Conservation (phyloP, 75 land plant species). For the Ceratopteris richardii region DNA sequence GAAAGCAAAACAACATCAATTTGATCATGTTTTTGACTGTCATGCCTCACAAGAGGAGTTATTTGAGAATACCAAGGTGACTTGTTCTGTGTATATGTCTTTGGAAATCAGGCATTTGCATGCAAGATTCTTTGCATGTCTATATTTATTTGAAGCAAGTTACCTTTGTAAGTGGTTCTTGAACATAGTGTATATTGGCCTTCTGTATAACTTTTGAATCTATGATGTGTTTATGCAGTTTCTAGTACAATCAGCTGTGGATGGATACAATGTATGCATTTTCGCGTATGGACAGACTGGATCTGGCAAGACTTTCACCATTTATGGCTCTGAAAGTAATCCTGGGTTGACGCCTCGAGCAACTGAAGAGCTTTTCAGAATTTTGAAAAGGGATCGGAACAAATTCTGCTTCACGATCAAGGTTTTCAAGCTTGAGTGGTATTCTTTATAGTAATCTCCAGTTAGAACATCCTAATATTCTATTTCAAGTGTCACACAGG, state of each 20-base stretch:
- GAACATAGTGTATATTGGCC: too few relatives aligned
- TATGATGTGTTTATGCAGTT: conserved; percentile 43
- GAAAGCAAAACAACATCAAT: conserved; percentile 73
- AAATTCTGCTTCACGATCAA: conserved; percentile 80
- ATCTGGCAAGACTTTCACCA: conserved; percentile 95
- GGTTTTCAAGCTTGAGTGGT: conserved; percentile 25
- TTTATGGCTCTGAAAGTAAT: conserved; percentile 77
- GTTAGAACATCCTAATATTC: not conserved
- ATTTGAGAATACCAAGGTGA: conserved; percentile 92
- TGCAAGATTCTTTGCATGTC: too few relatives aligned
- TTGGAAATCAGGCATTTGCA: too few relatives aligned
- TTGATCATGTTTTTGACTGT: conserved; percentile 93
- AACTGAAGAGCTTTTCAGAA: conserved; percentile 71
- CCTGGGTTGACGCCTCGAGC: conserved; percentile 96
- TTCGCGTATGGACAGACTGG: conserved; percentile 99
- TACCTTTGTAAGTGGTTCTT: too few relatives aligned
- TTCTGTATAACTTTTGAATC: not conserved
- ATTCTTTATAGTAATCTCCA: not conserved
- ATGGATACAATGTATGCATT: conserved; percentile 97
- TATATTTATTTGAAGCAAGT: too few relatives aligned
- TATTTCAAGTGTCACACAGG: conserved; percentile 32
- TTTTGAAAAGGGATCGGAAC: conserved; percentile 61
- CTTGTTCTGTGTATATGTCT: too few relatives aligned
- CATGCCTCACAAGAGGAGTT: conserved; percentile 70
- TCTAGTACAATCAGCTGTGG: conserved; percentile 94